These are phyloP conservation scores for Phytopythium kandeliae DNA, from an alignment of 352 stramenopile genomes.

Conservation along the genomic window DNA sequence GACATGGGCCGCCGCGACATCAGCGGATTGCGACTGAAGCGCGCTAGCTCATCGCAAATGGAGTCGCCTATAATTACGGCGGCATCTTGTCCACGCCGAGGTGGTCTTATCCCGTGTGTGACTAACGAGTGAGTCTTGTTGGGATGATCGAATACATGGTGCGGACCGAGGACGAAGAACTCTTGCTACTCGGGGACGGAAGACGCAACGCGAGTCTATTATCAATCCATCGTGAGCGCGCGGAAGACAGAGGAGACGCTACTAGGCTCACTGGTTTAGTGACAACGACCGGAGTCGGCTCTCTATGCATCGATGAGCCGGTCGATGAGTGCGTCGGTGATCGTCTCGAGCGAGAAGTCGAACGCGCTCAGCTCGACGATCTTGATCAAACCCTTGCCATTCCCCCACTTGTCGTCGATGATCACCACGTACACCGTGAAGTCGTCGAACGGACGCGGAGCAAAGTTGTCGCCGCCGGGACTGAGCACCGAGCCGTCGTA, in stretches of 20 bases:
- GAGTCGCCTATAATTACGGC: not conserved
- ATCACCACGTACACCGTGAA: slow-evolving; percentile 54
- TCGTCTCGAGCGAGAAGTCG: slow-evolving; percentile 33
- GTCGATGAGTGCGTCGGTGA: slow-evolving; percentile 6
- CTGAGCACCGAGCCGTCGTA: slow-evolving; percentile 33
- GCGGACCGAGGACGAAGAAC: no score
- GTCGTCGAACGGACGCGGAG: slow-evolving; percentile 17
- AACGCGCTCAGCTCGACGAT: slow-evolving; percentile 51
- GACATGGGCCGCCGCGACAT: no score
- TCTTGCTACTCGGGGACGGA: no score
- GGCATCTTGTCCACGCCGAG: not conserved
- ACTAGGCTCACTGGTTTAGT: not conserved
- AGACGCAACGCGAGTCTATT: not conserved
- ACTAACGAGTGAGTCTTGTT: no score
- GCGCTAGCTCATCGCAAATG: no score
- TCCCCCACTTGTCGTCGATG: slow-evolving; percentile 50
- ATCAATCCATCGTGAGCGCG: not conserved
- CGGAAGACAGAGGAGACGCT: not conserved
- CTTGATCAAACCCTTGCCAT: slow-evolving; percentile 44
- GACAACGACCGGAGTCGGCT: not conserved
- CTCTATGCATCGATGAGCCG: not conserved
- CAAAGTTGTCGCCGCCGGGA: slow-evolving; percentile 43
- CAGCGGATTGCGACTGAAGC: no score
- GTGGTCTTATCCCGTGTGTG: not conserved
- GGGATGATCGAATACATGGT: no score